phyloP scores from a whole-genome alignment of 2,329 filamentous ascomycete species.

The Colletotrichum viniferum region DNA sequence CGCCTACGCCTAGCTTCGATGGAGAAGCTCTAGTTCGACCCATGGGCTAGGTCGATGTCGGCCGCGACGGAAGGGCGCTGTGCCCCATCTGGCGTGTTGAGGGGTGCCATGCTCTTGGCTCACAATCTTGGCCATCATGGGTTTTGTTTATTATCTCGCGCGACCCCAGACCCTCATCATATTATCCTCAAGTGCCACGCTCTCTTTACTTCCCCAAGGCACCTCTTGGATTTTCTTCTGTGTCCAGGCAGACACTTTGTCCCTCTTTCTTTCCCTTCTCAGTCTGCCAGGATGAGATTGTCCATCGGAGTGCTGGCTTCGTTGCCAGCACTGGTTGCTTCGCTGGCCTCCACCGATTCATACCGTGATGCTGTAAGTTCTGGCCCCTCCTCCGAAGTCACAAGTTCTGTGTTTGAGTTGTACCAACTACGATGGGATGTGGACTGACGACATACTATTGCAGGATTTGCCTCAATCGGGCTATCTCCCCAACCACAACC shows the following conservation, averaged over 20 bases:
- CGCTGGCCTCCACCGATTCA: conserved; percentile 21
- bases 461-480: conserved; percentile 38
- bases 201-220: neutral
- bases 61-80: neutral
- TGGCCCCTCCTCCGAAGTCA: neutral
- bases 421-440: neutral
- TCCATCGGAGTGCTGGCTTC: conserved; percentile 16
- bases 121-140: neutral
- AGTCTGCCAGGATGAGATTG: conserved; percentile 11
- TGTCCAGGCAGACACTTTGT: conserved; percentile 3
- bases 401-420: neutral
- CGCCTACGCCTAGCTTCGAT: neutral
- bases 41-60: neutral
- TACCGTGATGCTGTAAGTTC: conserved; percentile 21
- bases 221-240: neutral
- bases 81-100: neutral
- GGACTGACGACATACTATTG: neutral
- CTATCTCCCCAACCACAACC: conserved; percentile 44
- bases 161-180: neutral
- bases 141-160: conserved; percentile 16
- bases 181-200: neutral
- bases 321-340: conserved; percentile 20
- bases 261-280: neutral
- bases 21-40: neutral
- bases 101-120: neutral